Evolutionary conservation across 1,284 basidiomycete species (phyloP), one percentile per base, ranked within the genome.

Genomic region (Ustilago trichophora): DNA sequence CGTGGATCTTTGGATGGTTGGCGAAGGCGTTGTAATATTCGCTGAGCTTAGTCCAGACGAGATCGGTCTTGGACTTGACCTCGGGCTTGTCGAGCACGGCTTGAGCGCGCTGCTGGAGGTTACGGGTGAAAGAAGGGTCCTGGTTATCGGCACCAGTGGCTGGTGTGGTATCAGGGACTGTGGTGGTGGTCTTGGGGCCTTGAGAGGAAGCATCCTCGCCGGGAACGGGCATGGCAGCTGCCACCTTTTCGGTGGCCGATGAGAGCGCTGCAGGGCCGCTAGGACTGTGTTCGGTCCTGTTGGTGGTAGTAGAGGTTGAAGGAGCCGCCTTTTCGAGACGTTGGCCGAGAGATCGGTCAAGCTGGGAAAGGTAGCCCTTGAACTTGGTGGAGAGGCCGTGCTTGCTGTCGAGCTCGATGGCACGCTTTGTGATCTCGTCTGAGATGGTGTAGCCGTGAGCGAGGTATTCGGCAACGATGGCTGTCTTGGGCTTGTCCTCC

Each of bases 1-100:
- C 76, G 53, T 82, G 73, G 50, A 85, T 76, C 40, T 57, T 63
- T 16, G 72, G 72, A 24, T 76, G 75, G 55, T 76, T 74, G 37
- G 63, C 57, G 33, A 70, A 56, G 35, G 65, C 60, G 41, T 70
- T 74, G 70, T 76, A 76, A 57, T 76, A 76, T 27, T 75, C 72
- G 50, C 46, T 67, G 18, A 75, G 51, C 57, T 71, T 75, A 53
- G 63, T 47, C 72, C 73, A 76, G 43, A 57, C 69, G 35, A 74
- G 42, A 45, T 72, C 64, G 35, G 72, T 72, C 48, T 65, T 64
- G 47, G 49, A 35, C 52, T 73, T 76, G 56, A 76, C 64, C 18
- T 75, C 56, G 40, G 75, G 75, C 55, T 71, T 66, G 53, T 70
- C 57, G 21, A 73, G 58, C 10, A 73, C 56, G 11, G 56, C 60